Evolutionary conservation across 2,329 filamentous ascomycete species (phyloP).

Genomic region (Ophiostoma sp.): DNA sequence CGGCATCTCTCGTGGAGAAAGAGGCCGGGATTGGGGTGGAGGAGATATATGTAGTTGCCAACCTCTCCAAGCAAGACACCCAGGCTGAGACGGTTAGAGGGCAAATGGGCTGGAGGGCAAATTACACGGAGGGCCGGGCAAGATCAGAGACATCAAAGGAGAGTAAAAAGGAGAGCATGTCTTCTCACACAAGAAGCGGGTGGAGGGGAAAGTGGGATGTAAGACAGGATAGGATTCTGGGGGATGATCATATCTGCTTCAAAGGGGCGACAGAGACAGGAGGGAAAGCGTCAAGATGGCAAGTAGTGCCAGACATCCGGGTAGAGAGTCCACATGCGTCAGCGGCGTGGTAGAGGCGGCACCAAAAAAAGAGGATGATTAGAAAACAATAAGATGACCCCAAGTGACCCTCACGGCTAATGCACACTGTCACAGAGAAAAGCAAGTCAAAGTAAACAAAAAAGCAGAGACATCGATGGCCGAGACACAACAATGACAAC

Average conservation of each 20-base stretch:
- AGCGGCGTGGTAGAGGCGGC: not conserved
- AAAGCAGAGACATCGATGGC: not conserved
- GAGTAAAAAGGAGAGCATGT: not conserved
- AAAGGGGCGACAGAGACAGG: not conserved
- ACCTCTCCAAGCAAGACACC: not conserved
- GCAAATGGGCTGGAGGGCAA: not conserved
- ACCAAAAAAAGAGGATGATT: not conserved
- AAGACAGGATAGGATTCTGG: slow-evolving; percentile 7
- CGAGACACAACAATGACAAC: slow-evolving; percentile 5
- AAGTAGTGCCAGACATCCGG: not conserved
- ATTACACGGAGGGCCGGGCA: not conserved
- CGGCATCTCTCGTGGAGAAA: not conserved
- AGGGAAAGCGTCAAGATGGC: slow-evolving; percentile 13
- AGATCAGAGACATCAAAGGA: not conserved
- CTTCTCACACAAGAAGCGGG: too few relatives aligned
- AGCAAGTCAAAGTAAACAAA: slow-evolving; percentile 6
- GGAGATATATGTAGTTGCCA: not conserved
- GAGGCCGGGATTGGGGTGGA: not conserved
- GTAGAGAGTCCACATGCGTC: not conserved
- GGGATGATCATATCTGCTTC: not conserved
- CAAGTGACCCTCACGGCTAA: not conserved
- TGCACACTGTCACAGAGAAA: not conserved
- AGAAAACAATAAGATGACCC: slow-evolving; percentile 1
- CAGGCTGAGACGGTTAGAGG: not conserved
- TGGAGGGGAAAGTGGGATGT: not conserved